These are phyloP conservation scores for Leavenworthia alabamica DNA, from an alignment of 345 rosid genomes.

Conservation along the genomic window DNA sequence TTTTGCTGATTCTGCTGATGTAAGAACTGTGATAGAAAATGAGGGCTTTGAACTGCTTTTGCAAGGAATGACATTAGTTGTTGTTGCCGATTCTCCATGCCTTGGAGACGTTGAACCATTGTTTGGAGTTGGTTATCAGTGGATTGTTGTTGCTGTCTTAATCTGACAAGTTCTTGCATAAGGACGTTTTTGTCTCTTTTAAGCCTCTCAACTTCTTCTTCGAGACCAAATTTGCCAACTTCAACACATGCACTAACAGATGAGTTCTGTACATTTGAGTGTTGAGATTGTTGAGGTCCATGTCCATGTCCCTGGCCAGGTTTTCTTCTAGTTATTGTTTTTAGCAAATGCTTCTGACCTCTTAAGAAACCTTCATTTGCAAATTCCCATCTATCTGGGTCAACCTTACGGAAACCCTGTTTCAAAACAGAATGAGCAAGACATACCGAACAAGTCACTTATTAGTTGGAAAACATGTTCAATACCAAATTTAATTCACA, in stretches of 20 bases:
- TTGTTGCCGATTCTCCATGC: constrained; percentile 98
- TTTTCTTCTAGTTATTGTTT: constrained; percentile 71
- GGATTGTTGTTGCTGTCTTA: constrained; percentile 92
- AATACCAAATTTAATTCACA: background rate
- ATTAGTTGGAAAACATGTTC: background rate
- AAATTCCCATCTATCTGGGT: constrained; percentile 97
- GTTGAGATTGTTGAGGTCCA: constrained; percentile 64
- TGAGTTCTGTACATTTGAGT: constrained; percentile 56
- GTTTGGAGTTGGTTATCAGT: constrained; percentile 83
- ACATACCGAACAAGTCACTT: background rate
- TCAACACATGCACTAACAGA: constrained; percentile 89
- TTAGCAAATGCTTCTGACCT: constrained; percentile 87
- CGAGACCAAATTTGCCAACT: constrained; percentile 97
- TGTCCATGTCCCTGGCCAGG: constrained; percentile 52
- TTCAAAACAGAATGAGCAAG: background rate
- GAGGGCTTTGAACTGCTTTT: constrained; percentile 92
- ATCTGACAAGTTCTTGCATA: constrained; percentile 92
- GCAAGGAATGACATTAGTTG: constrained; percentile 97
- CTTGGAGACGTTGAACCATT: constrained; percentile 88
- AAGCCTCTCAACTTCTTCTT: constrained; percentile 94
- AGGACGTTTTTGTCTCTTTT: constrained; percentile 98
- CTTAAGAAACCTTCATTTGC: constrained; percentile 90
- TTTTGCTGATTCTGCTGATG: constrained; percentile 92
- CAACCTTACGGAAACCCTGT: constrained; percentile 97
- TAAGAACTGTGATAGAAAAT: constrained; percentile 87